Percentiles rank a stretch among this genome's conserved stretches.
Evolutionary conservation across 768 basidiomycete genomes (phyloP).

Genomic region (Postia placenta): DNA sequence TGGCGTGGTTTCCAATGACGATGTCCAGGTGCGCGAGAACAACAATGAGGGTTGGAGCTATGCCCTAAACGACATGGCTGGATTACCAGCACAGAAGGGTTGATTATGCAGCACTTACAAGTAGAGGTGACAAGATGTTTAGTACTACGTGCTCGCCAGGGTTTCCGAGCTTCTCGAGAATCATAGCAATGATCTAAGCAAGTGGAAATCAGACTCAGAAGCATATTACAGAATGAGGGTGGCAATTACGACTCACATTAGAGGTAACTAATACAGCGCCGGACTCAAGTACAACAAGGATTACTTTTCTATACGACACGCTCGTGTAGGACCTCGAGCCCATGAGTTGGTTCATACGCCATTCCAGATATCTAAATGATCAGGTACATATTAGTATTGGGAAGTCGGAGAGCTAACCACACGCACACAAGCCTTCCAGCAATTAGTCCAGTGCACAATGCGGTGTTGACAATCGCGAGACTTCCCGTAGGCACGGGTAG

Average conservation of each 20-base stretch:
- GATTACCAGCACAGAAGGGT: neutral
- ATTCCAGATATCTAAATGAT: slow-evolving; percentile 6
- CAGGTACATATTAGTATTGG: neutral
- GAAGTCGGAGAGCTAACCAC: neutral
- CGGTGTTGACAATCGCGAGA: slow-evolving; percentile 2
- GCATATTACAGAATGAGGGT: neutral
- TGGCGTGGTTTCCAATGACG: slow-evolving; percentile 1
- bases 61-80: neutral
- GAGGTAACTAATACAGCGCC: slow-evolving; percentile 4
- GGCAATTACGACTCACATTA: slow-evolving; percentile 2
- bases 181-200: slow-evolving; percentile 2
- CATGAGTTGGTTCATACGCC: neutral
- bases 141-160: slow-evolving; percentile 7
- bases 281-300: slow-evolving; percentile 6
- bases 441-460: slow-evolving; percentile 6
- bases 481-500: slow-evolving; percentile 4
- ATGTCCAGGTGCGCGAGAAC: slow-evolving; percentile 5
- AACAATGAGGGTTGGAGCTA: slow-evolving; percentile 5
- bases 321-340: neutral
- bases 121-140: slow-evolving; percentile 5
- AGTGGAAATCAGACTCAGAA: neutral
- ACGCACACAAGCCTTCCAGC: slow-evolving; percentile 6
- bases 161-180: slow-evolving; percentile 2
- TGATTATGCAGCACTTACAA: neutral
- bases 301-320: slow-evolving; percentile 1